A percentile compares a stretch with the other conserved stretches of the same genome.
Conservation (phyloP, 2,329 filamentous ascomycete species). For the Alternaria arbusti region DNA sequence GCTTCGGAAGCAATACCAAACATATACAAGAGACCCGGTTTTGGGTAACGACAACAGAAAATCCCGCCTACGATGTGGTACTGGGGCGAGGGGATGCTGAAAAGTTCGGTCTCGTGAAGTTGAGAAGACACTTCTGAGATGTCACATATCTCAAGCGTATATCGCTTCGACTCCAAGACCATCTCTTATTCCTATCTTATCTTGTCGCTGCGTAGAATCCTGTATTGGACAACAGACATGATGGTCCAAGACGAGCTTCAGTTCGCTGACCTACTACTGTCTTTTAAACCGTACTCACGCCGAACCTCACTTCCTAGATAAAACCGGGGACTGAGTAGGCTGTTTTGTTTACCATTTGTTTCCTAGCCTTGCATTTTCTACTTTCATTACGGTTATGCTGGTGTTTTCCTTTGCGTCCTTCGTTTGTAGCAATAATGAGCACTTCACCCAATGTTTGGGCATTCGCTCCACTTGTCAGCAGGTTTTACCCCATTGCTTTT, state of each 20-base stretch:
- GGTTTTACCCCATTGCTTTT: neutral
- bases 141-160: neutral
- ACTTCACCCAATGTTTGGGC: neutral
- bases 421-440: neutral
- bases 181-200: neutral
- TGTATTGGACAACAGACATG: neutral
- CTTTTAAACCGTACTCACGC: neutral
- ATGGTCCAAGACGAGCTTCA: neutral
- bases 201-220: neutral
- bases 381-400: neutral
- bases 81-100: neutral
- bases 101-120: neutral
- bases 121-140: neutral
- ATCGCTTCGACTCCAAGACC: neutral
- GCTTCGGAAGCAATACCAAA: neutral
- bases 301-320: neutral
- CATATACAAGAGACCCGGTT: neutral
- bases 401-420: neutral
- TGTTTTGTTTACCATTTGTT: no score
- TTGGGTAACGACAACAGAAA: neutral
- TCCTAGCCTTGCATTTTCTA: neutral
- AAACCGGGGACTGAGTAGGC: neutral
- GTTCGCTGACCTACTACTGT: neutral
- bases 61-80: neutral
- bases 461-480: neutral